Conservation (phyloP, 1,284 basidiomycete species). For the Retiboletus flavoniger region DNA sequence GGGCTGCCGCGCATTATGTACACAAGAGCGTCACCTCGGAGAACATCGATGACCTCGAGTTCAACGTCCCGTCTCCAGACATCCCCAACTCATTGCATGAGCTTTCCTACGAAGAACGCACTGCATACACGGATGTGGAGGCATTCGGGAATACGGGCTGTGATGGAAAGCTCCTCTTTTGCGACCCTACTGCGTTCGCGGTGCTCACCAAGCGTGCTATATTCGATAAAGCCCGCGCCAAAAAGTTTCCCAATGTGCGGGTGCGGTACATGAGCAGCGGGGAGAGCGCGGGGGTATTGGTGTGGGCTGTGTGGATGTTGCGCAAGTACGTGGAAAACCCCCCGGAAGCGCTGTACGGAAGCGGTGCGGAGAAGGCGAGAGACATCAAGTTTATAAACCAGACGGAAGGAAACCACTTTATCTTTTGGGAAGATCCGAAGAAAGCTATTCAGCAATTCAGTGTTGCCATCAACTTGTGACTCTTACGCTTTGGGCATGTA, state of each 20-base stretch:
- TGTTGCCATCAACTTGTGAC: constrained; percentile 13
- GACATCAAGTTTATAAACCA: constrained; percentile 17
- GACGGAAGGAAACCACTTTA: constrained; percentile 31
- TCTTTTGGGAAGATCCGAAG: constrained; percentile 32
- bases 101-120: constrained; percentile 19
- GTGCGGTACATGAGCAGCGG: constrained; percentile 26
- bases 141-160: constrained; percentile 6
- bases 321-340: constrained; percentile 7
- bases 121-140: constrained; percentile 13
- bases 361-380: constrained; percentile 22
- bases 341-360: constrained; percentile 13
- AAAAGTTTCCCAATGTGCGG: constrained; percentile 18
- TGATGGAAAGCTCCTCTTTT: constrained; percentile 15
- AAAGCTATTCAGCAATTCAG: constrained; percentile 23
- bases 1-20: constrained; percentile 16
- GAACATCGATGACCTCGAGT: constrained; percentile 25
- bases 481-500: not conserved
- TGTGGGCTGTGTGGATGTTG: constrained; percentile 20
- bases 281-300: constrained; percentile 12
- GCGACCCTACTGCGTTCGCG: constrained; percentile 8
- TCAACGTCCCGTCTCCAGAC: constrained; percentile 1
- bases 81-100: constrained; percentile 15
- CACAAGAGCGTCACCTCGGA: constrained; percentile 21
- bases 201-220: constrained; percentile 20
- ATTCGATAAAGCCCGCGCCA: constrained; percentile 20